A percentile compares a stretch with the other conserved stretches of the same genome.
Conservation (phyloP, 768 basidiomycete species). For the Lentinula boryana region DNA sequence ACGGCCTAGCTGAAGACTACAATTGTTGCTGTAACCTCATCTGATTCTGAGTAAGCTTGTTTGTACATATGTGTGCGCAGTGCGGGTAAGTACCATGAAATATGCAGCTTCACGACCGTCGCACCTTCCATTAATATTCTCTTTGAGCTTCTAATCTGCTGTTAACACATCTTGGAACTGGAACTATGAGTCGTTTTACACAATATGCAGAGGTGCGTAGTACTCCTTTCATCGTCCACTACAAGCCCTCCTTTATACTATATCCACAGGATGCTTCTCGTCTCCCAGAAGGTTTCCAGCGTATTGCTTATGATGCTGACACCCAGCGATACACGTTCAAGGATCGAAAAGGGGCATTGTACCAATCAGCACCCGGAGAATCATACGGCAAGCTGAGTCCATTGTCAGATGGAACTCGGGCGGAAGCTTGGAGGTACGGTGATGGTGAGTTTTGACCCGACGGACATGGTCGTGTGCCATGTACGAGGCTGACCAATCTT, state of each 20-base stretch:
- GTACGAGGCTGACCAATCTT: too few species aligned
- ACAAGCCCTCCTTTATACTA: neutral
- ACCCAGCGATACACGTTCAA: slow-evolving; percentile 43
- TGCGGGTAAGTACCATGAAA: too few species aligned
- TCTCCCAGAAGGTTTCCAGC: slow-evolving; percentile 40
- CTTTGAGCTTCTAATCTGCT: neutral
- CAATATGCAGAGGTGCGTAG: slow-evolving; percentile 27
- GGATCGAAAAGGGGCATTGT: slow-evolving; percentile 37
- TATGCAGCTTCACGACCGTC: too few species aligned
- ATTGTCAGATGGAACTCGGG: slow-evolving; percentile 11
- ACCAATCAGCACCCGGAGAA: slow-evolving; percentile 37
- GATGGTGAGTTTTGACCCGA: neutral
- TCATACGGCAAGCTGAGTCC: slow-evolving; percentile 38
- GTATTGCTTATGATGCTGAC: slow-evolving; percentile 51
- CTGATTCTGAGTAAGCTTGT: too few species aligned
- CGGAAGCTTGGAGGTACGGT: neutral
- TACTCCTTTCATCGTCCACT: neutral
- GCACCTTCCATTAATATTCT: neutral
- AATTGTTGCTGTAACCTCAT: too few species aligned
- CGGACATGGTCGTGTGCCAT: neutral
- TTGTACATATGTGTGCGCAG: too few species aligned
- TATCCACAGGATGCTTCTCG: slow-evolving; percentile 27
- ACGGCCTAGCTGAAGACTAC: too few species aligned
- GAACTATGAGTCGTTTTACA: slow-evolving; percentile 24
- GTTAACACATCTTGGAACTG: too few species aligned